These are phyloP conservation scores for Ormosia emarginata DNA, from an alignment of 306 rosid species.

Conservation along the genomic window DNA sequence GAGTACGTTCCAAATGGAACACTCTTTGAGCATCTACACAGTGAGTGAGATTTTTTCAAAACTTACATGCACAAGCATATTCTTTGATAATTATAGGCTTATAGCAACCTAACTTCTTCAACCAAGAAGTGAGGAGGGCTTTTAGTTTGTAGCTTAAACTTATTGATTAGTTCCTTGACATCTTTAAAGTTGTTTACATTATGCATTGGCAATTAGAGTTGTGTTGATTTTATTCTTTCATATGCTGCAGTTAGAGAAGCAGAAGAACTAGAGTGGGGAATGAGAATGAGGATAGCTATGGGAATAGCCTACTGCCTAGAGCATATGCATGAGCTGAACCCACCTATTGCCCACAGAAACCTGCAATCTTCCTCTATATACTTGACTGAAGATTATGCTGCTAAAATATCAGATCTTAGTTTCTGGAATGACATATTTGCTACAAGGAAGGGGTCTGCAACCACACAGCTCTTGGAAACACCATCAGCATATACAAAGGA, in stretches of 20 bases:
- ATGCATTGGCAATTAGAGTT: background rate
- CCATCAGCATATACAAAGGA: slow-evolving; percentile 35
- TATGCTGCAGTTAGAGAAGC: slow-evolving; percentile 79
- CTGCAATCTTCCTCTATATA: slow-evolving; percentile 68
- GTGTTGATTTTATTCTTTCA: background rate
- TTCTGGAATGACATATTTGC: slow-evolving; percentile 55
- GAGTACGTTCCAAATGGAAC: slow-evolving; percentile 99
- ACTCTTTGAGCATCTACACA: slow-evolving; percentile 80
- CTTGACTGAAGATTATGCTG: slow-evolving; percentile 90
- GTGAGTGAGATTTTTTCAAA: slow-evolving; percentile 44
- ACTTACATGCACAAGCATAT: background rate
- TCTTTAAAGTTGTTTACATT: background rate
- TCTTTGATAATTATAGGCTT: background rate
- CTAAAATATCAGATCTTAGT: slow-evolving; percentile 75
- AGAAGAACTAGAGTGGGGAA: slow-evolving; percentile 84
- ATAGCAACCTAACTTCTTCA: background rate
- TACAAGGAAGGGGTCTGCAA: slow-evolving; percentile 33
- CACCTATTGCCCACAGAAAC: slow-evolving; percentile 54
- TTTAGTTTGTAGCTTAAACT: background rate
- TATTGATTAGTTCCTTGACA: background rate
- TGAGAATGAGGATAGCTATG: slow-evolving; percentile 79
- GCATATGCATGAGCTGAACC: slow-evolving; percentile 69
- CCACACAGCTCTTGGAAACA: slow-evolving; percentile 35
- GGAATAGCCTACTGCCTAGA: slow-evolving; percentile 91
- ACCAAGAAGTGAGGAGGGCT: background rate